Conservation (phyloP, 768 basidiomycete species). For the Russula earlei region DNA sequence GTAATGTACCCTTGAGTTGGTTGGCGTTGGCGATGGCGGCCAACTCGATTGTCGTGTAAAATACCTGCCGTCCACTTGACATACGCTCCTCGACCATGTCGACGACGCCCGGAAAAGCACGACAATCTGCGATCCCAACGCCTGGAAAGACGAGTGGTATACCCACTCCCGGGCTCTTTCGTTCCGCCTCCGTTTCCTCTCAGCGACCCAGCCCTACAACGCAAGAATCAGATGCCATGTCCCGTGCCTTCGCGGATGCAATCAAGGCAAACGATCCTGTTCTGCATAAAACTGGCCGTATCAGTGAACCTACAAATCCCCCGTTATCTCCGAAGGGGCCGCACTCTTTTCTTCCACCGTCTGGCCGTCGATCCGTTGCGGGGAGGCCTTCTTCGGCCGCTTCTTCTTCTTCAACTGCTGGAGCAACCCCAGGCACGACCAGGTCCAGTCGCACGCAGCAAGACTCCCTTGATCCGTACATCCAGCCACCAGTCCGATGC, state of each 20-base stretch:
- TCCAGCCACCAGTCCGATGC: constrained; percentile 60
- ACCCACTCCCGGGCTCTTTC: constrained; percentile 62
- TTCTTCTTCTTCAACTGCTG: constrained; percentile 44
- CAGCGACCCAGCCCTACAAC: constrained; percentile 25
- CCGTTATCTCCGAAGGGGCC: constrained; percentile 37
- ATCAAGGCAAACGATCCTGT: constrained; percentile 75
- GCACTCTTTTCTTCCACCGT: constrained; percentile 29
- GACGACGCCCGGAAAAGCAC: constrained; percentile 36
- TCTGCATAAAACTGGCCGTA: constrained; percentile 44
- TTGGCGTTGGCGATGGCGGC: not conserved
- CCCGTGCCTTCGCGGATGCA: constrained; percentile 69
- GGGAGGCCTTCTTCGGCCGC: constrained; percentile 54
- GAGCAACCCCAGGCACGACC: constrained; percentile 26
- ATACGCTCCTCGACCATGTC: constrained; percentile 26
- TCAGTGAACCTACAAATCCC: constrained; percentile 33
- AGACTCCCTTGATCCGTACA: constrained; percentile 51
- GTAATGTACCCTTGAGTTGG: not conserved
- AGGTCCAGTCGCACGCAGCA: constrained; percentile 28
- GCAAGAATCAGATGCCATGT: constrained; percentile 47
- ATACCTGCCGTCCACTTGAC: not conserved
- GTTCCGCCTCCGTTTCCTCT: constrained; percentile 50
- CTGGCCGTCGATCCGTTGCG: constrained; percentile 37
- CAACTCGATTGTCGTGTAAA: not conserved
- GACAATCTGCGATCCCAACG: constrained; percentile 37
- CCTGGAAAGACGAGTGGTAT: constrained; percentile 43